A percentile compares a stretch with the other conserved stretches of the same genome.
Conservation (phyloP, 1,139 yeast genomes). For the Scheffersomyces insectosa region DNA sequence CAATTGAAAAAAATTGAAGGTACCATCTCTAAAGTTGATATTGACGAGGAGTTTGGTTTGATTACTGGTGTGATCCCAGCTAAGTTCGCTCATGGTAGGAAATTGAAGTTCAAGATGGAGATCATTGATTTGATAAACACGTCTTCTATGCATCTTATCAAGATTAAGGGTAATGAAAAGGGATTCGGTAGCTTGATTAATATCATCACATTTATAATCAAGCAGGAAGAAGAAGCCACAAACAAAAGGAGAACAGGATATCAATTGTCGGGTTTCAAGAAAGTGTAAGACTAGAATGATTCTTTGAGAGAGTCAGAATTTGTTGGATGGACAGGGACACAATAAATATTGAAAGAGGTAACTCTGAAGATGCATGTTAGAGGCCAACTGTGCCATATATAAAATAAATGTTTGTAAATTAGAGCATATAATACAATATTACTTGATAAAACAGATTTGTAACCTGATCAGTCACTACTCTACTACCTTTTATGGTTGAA, state of each 20-base stretch:
- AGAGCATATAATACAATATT: too few relatives aligned
- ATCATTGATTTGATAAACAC: slow-evolving; percentile 39
- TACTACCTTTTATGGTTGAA: too few relatives aligned
- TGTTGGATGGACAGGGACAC: too few relatives aligned
- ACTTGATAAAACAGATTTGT: too few relatives aligned
- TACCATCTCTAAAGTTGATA: slow-evolving; percentile 41
- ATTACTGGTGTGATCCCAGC: slow-evolving; percentile 51
- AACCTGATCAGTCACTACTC: too few relatives aligned
- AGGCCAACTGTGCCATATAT: too few relatives aligned
- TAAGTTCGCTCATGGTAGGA: slow-evolving; percentile 49
- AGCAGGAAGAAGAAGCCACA: slow-evolving; percentile 35
- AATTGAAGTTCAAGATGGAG: slow-evolving; percentile 48
- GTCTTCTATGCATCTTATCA: slow-evolving; percentile 55
- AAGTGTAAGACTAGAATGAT: neutral
- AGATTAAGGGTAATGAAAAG: slow-evolving; percentile 67
- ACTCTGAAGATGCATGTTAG: too few relatives aligned
- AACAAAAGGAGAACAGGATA: slow-evolving; percentile 19
- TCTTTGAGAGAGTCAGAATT: too few relatives aligned
- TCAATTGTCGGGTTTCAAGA: slow-evolving; percentile 17
- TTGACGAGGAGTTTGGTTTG: slow-evolving; percentile 45
- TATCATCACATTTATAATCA: slow-evolving; percentile 44
- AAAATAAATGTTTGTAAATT: too few relatives aligned
- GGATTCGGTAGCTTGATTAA: slow-evolving; percentile 57
- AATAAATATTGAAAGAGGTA: neutral
- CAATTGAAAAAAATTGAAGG: slow-evolving; percentile 55